Percentiles rank a stretch among this genome's conserved stretches.
Evolutionary conservation across 2,329 filamentous ascomycete species (phyloP).

Genomic region (Chrysoporthe deuterocubensis): DNA sequence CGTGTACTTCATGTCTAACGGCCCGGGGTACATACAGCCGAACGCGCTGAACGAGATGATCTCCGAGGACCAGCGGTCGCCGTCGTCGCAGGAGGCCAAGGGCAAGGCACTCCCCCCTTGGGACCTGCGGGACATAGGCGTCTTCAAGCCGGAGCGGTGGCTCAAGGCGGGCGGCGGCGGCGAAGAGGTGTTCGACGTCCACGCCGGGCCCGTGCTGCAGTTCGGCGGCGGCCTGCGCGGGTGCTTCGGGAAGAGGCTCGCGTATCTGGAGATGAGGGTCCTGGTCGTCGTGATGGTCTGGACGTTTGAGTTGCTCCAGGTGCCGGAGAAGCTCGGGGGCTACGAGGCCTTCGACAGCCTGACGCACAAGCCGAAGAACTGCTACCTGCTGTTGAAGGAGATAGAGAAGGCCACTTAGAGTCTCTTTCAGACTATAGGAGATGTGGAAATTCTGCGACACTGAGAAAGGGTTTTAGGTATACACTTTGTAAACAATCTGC

Average conservation of each 20-base stretch:
- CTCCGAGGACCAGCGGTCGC: conserved; percentile 17
- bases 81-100: conserved; percentile 14
- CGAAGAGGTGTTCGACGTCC: conserved; percentile 31
- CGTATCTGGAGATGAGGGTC: conserved; percentile 38
- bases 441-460: not conserved
- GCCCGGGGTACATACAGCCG: conserved; percentile 17
- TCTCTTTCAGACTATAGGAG: not conserved
- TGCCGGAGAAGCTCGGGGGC: conserved; percentile 27
- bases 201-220: conserved; percentile 33
- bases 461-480: too few relatives aligned
- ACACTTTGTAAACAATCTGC: too few relatives aligned
- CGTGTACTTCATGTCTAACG: conserved; percentile 47
- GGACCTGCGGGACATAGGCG: conserved; percentile 9
- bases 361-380: conserved; percentile 21
- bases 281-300: conserved; percentile 35
- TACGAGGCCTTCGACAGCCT: conserved; percentile 22
- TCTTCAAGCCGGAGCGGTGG: conserved; percentile 25
- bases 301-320: conserved; percentile 37
- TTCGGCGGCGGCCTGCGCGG: conserved; percentile 34
- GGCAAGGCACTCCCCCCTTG: not conserved
- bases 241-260: conserved; percentile 37
- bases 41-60: conserved; percentile 11
- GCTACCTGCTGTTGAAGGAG: conserved; percentile 21
- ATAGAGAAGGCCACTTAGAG: not conserved
- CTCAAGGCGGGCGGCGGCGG: not conserved